These are phyloP conservation scores for Kwoniella bestiolae DNA, from an alignment of 768 basidiomycete species.

Conservation along the genomic window DNA sequence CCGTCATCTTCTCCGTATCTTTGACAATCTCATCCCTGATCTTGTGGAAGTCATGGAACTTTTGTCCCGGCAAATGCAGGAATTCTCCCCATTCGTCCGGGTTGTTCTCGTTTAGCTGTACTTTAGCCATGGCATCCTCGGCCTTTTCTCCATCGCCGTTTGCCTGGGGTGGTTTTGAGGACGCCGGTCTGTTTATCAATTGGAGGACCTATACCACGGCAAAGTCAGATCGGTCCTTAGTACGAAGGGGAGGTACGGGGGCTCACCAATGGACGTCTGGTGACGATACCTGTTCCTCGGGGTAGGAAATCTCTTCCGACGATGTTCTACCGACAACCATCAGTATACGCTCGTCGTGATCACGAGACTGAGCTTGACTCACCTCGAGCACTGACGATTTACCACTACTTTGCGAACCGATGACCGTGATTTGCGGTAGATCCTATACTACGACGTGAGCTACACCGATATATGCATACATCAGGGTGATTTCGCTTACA, in stretches of 20 bases:
- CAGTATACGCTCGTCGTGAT: background rate
- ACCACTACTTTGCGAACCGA: slow-evolving; percentile 60
- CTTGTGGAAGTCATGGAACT: slow-evolving; percentile 96
- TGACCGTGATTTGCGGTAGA: slow-evolving; percentile 61
- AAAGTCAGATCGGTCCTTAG: background rate
- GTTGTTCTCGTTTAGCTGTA: slow-evolving; percentile 72
- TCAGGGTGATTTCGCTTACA: slow-evolving; percentile 35
- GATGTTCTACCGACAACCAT: slow-evolving; percentile 72
- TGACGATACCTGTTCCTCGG: slow-evolving; percentile 98
- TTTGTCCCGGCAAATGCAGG: slow-evolving; percentile 89
- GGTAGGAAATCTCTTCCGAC: slow-evolving; percentile 98
- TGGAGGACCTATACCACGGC: slow-evolving; percentile 71
- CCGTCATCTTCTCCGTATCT: slow-evolving; percentile 98
- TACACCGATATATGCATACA: background rate
- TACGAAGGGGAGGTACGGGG: background rate
- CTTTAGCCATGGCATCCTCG: slow-evolving; percentile 63
- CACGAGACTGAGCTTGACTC: slow-evolving; percentile 12
- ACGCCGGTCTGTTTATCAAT: slow-evolving; percentile 78
- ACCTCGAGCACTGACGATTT: slow-evolving; percentile 61
- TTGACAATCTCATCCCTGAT: slow-evolving; percentile 94
- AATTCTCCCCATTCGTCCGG: slow-evolving; percentile 99
- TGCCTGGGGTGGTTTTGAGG: slow-evolving; percentile 59
- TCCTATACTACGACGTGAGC: slow-evolving; percentile 48
- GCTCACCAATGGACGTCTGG: slow-evolving; percentile 87
- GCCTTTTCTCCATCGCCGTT: slow-evolving; percentile 35